Evolutionary conservation across 2,329 filamentous ascomycete genomes (phyloP), one percentile per base, ranked within the genome.

Genomic region (Cadophora luteo-olivacea): DNA sequence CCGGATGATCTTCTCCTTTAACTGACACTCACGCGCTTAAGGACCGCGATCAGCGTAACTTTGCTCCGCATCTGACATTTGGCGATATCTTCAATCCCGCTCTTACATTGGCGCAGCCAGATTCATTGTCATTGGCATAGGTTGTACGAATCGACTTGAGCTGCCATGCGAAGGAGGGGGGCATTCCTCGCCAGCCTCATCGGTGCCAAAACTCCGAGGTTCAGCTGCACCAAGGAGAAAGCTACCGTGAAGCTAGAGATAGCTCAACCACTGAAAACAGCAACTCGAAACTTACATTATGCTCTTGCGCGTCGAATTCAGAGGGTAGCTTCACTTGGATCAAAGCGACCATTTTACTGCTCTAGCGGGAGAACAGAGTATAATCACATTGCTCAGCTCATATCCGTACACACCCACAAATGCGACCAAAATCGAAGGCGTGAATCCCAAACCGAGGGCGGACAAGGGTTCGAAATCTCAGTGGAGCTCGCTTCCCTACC

Each of bases 1-100:
- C 61, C 68, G 64, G 70, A 61, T 65, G 70, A 72, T 72, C 70
- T 67, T 68, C 55, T 54, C 70, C 63, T 33, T 29, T 38, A 38
- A 33, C 45, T 49, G 16, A 19, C n/a, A 29, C 65, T 60, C 65
- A 57, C 65, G 60, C 63, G 66, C 65, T 70, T 66, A 66, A 29
- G 36, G 36, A 29, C 29, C 29, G 29, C 29, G 25, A 70, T 70
- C 69, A 41, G 51, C 69, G 61, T 41, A 38, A 24, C 41, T 61
- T n/a, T 49, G 33, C n/a, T 41, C 54, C 54, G 19, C 54, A 36
- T 32, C 22, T 54, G 14, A 54, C 19, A 19, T 32, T 19, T 32
- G 2, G 11, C 7, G 25, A 16, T 19, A 54, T 29, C 14, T 29
- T 29, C 49, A 25, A 22, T 29, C 49, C 33, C n/a, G 57, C 57